Evolutionary conservation across 2,329 filamentous ascomycete species (phyloP), one percentile per base, ranked within the genome.

Genomic region (Aureobasidium leucospermi): DNA sequence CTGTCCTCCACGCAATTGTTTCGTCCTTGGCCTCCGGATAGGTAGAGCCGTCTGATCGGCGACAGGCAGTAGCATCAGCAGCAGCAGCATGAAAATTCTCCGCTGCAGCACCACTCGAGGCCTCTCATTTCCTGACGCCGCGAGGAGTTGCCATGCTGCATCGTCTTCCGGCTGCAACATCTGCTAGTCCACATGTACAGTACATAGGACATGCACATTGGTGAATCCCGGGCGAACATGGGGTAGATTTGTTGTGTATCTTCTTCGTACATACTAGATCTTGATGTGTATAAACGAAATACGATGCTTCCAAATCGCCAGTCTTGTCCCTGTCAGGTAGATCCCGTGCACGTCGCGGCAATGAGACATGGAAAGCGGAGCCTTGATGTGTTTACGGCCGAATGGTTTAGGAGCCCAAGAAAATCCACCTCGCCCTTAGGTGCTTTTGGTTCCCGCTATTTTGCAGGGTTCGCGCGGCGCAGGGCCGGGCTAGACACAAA

Each of bases 371-470:
- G 51, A 47, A 38, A 45, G 53, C 55, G 31, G 34, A 39, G 55
- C 34, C 52, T 56, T 28, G 41, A 46, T 46, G 41, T 45, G 41
- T 36, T 29, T 58, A 58, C 55, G 55, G 55, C 55, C 55, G 55
- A 39, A 58, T 48, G 55, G 29, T 48, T 43, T 43, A 58, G 43
- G 42, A 43, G 55, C 55, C 42, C 52, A 57, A 38, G 31, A 52
- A 39, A 46, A 45, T 29, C 52, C 52, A 46, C 39, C 32, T 38
- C 29, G 42, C 31, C 32, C 16, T 23, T 23, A 23, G 23, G 23
- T 23, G 23, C 23, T 58, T 48, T 48, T 48, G 55, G 55, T 58
- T 58, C 55, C 55, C 55, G 55, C 55, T 58, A 58, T 48, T 58
- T 46, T 48, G 45, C 45, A 48, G 45, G 45, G 45, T 58, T 48